Evolutionary conservation across 345 rosid genomes (phyloP), one percentile per base, ranked within the genome.

Genomic region (Hypericum perforatum): DNA sequence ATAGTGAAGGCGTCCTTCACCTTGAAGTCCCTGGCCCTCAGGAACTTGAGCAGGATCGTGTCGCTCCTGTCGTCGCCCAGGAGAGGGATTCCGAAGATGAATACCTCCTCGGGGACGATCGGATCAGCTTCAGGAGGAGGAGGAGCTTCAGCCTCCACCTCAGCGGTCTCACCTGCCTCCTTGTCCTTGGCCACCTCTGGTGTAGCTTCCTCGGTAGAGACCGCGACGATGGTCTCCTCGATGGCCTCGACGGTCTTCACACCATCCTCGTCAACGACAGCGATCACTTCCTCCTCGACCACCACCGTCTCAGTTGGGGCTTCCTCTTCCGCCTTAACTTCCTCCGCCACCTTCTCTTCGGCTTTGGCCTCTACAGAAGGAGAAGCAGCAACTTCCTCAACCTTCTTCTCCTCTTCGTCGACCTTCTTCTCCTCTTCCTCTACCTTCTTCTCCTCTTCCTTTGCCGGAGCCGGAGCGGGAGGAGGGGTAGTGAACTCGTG

Each of bases 211-310:
- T 22, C 9, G 16, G 52, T 3, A 0, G 9, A 54, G 37, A 78
- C 81, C 3, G 86, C 63, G 6, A 86, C 82, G 6, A 89, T 77
- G 0, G 95, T 76, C 67, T 89, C 97, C 60, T 86, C 84, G 37
- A 89, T 84, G 16, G 87, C 95, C 68, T 89, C 97, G 0, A 86
- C 95, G 0, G 85, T 82, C 67, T 82, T 86, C 66, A 92, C 71
- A 41, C 90, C 94, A 11, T 89, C 95, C 38, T 82, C 95, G 0
- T 84, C 95, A 7, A 74, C 78, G 8, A 63, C 38, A 10, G 39
- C 54, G 3, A 8, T 81, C 47, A 50, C 76, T 44, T 43, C 80
- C 62, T 52, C 70, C n/a, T 54, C 60, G 14, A 54, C 54, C 11
- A 9, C 38, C 39, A 41, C 69, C 36, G 45, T 60, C 22, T 14